Evolutionary conservation across 768 basidiomycete species (phyloP).

Genomic region (Russula sp.): DNA sequence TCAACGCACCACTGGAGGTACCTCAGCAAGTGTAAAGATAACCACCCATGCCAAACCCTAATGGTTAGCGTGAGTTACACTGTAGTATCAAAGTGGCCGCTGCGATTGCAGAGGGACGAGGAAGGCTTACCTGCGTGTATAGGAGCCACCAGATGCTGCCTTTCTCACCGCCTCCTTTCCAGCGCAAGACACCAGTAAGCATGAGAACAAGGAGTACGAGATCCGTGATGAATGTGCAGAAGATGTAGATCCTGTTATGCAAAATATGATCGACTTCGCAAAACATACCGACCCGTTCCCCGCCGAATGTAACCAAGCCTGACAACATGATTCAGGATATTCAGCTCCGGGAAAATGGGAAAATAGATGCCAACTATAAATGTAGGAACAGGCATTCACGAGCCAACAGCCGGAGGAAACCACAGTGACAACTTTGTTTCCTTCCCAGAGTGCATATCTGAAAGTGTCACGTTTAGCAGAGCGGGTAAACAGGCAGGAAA

Average conservation of each 20-base stretch:
- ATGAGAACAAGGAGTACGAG: neutral
- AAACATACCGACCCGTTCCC: neutral
- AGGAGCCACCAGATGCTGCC: neutral
- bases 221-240: neutral
- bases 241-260: neutral
- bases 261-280: neutral
- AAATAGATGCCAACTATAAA: neutral
- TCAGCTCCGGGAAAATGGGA: neutral
- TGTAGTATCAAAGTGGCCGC: neutral
- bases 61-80: neutral
- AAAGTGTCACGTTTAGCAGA: neutral
- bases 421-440: neutral
- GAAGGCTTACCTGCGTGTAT: neutral
- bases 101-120: too few relatives aligned
- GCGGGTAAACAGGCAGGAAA: neutral
- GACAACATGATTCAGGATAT: neutral
- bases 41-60: slow-evolving; percentile 1
- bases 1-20: neutral
- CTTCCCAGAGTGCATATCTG: slow-evolving; percentile 6
- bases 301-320: neutral
- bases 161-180: neutral
- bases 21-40: neutral
- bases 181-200: slow-evolving; percentile 3
- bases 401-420: neutral
- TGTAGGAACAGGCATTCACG: neutral